Evolutionary conservation across 73 alveolate genomes (phyloP), one percentile per base, ranked within the genome.

Genomic region (Durusdinium trenchii): DNA sequence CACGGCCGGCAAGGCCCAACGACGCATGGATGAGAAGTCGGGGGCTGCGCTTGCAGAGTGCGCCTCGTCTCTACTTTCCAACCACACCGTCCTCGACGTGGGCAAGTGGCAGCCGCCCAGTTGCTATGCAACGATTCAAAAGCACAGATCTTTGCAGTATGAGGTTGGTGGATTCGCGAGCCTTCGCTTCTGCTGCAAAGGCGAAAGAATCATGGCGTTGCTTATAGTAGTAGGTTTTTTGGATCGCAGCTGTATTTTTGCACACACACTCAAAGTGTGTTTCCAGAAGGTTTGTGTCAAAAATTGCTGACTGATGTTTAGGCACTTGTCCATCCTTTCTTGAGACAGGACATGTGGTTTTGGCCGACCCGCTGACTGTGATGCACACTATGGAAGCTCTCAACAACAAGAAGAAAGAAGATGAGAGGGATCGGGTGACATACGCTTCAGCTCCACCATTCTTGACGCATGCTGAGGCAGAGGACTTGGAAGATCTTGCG

Each of bases 1-100:
- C 73, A 60, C 73, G 30, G 73, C 73, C 30, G 73, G 73, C 73
- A 60, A 60, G 73, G 73, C n/a, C 73, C 73, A 60, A 60, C 73
- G 73, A 1, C 73, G 73, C 73, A 23, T 60, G n/a, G 73, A 60
- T 1, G 73, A 32, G 30, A n/a, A n/a, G n/a, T 23, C 73, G 18
- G 73, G 73, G 73, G 73, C 73, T 23, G 30, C 18, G 0, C n/a
- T 60, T 23, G 73, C 73, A 60, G 73, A 60, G 30, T 60, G n/a
- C 73, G 30, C 30, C n/a, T 32, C 30, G 73, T 60, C 73, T 0
- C n/a, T 60, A 32, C 73, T 60, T 1, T 23, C 73, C 30, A 60
- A 60, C 7, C 73, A 60, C 73, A 60, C 73, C 73, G 73, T 60
- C n/a, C 30, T 60, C n/a, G 73, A 60, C n/a, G 73, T 60, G 18